phyloP scores from a whole-genome alignment of 176 grass and related monocot species.

The Avena insularis region DNA sequence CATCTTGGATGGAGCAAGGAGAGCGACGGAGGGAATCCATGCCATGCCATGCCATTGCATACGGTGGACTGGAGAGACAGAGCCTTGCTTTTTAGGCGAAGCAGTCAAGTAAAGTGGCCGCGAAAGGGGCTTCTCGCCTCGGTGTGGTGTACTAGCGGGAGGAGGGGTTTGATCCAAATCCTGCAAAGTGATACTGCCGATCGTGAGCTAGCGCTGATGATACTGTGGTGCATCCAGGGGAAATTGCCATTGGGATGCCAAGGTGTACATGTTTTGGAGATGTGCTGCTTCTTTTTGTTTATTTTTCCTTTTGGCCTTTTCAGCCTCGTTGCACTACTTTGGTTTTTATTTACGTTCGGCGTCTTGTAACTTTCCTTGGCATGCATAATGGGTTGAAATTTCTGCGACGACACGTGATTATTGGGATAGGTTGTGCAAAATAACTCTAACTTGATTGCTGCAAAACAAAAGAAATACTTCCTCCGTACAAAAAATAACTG shows the following conservation, averaged over 20 bases:
- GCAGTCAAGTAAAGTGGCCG: constrained; percentile 59
- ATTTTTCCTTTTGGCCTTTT: too few species aligned
- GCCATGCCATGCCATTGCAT: constrained; percentile 33
- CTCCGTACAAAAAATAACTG: too few species aligned
- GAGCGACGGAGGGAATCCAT: constrained; percentile 38
- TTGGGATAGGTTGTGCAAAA: too few species aligned
- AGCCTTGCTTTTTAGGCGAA: constrained; percentile 27
- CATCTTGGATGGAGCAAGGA: constrained; percentile 43
- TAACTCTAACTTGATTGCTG: too few species aligned
- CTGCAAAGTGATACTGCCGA: constrained; percentile 46
- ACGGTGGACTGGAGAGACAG: constrained; percentile 39
- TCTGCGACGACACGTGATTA: too few species aligned
- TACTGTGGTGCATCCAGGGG: not conserved
- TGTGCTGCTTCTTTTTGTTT: too few species aligned
- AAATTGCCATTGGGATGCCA: not conserved
- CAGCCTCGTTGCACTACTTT: too few species aligned
- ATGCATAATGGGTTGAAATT: too few species aligned
- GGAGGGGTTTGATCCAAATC: constrained; percentile 46
- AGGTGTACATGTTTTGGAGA: not conserved
- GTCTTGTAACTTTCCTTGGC: too few species aligned
- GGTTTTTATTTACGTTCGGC: too few species aligned
- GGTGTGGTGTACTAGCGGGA: not conserved
- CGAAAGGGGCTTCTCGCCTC: constrained; percentile 39
- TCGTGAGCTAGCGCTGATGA: not conserved
- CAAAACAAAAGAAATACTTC: too few species aligned